A percentile compares a stretch with the other conserved stretches of the same genome.
Conservation (phyloP, 371 early-diverging fungal genomes). For the Dichotomocladium elegans region DNA sequence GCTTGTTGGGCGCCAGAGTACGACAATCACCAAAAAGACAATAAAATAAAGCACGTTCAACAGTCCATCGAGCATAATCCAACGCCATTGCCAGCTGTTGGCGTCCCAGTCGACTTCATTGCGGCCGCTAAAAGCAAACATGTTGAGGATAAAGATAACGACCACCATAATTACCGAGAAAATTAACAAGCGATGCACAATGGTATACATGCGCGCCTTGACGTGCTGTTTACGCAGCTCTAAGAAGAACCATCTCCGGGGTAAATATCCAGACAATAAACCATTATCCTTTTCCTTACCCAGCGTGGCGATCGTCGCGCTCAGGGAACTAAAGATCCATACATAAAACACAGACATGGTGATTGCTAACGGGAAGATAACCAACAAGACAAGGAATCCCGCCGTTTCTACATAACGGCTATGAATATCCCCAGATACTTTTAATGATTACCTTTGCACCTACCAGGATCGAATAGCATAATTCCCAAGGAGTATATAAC, state of each 20-base stretch:
- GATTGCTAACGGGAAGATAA: constrained; percentile 82
- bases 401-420: constrained; percentile 48
- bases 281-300: constrained; percentile 4
- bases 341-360: constrained; percentile 91
- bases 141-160: constrained; percentile 77
- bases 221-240: constrained; percentile 79
- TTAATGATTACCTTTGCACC: too few species aligned
- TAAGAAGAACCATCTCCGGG: neutral
- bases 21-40: constrained; percentile 71
- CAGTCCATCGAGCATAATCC: constrained; percentile 92
- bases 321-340: constrained; percentile 65
- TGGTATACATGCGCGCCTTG: constrained; percentile 87
- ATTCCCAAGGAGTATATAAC: constrained; percentile 83
- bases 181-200: constrained; percentile 73
- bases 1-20: constrained; percentile 90
- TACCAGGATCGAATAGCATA: constrained; percentile 48
- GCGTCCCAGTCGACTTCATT: constrained; percentile 66
- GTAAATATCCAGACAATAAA: neutral
- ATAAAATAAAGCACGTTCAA: constrained; percentile 78
- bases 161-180: constrained; percentile 72
- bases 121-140: constrained; percentile 64
- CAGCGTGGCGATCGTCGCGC: constrained; percentile 27
- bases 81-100: constrained; percentile 78
- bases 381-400: constrained; percentile 69
- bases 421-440: neutral